Evolutionary conservation across 345 rosid species (phyloP).

Genomic region (Anacardium occidentale): DNA sequence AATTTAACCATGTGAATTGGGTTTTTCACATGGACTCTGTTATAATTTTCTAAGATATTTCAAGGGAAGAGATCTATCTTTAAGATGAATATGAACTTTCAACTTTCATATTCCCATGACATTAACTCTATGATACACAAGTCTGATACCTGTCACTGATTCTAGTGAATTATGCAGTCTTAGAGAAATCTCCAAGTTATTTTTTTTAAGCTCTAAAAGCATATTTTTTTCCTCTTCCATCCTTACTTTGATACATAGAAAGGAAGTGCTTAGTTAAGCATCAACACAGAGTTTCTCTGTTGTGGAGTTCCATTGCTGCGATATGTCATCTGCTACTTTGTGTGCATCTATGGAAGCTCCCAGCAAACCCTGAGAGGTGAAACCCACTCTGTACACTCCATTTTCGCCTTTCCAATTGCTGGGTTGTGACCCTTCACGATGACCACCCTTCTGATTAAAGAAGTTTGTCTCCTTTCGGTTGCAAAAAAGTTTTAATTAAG

Average conservation of each 20-base stretch:
- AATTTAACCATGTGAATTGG: not conserved
- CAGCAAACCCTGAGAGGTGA: slow-evolving; percentile 25
- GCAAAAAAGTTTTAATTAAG: not conserved
- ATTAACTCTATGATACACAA: not conserved
- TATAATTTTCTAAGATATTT: too few species aligned
- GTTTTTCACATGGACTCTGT: too few species aligned
- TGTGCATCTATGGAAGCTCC: slow-evolving; percentile 36
- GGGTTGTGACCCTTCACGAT: slow-evolving; percentile 26
- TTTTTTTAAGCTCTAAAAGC: not conserved
- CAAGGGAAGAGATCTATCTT: too few species aligned
- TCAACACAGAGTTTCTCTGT: slow-evolving; percentile 18
- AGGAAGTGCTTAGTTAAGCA: not conserved
- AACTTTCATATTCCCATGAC: not conserved
- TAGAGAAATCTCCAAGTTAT: not conserved
- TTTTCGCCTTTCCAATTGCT: slow-evolving; percentile 37
- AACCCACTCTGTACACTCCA: slow-evolving; percentile 37
- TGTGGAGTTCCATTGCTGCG: slow-evolving; percentile 26
- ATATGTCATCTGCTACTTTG: slow-evolving; percentile 34
- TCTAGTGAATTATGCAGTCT: not conserved
- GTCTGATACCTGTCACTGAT: not conserved
- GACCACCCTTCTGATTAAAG: slow-evolving; percentile 22
- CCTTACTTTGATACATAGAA: not conserved
- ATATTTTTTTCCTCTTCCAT: not conserved
- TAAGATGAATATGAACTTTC: not conserved
- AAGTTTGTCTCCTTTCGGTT: slow-evolving; percentile 24